Evolutionary conservation across 148 eudicot species (phyloP), one percentile per base, ranked within the genome.

Genomic region (Rhododendron ferrugineum): DNA sequence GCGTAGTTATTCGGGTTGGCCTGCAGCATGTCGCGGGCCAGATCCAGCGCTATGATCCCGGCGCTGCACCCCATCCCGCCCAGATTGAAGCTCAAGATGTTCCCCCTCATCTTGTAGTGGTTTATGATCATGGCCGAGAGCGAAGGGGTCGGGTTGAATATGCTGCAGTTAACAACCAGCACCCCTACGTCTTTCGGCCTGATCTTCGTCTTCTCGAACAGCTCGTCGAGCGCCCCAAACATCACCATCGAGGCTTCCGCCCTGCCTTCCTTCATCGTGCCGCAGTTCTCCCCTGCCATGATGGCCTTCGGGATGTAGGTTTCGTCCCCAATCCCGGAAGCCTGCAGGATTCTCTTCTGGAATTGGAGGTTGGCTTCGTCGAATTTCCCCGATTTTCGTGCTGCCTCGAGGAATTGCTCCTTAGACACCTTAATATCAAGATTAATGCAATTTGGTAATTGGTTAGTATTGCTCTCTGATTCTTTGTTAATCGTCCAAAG

Each of bases 11-110:
- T 95, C 9, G 99, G 98, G 88, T 95, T 97, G 0, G 99, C 98
- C 84, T 94, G 92, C 14, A 97, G 87, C 99, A 96, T 95, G 85
- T 96, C 99, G 2, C 95, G 88, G 0, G 99, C 99, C 90, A 96
- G 83, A 86, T 97, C 99, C 28, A 97, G 54, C 0, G 91, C 94
- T 0, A 97, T 95, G 64, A 97, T 85, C 37, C 98, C 97, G 0
- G 99, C 98, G 73, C 99, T 97, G 84, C 99, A 97, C 0, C 99
- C 99, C 99, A 97, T 97, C 0, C 99, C 99, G 2, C 99, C 99
- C 5, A 97, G 85, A 84, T 97, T 97, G 86, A 95, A 97, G 78
- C 98, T 97, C 86, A 97, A 85, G 13, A 97, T 92, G 83, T 97
- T 97, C 0, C 98, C 99, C 77, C 99, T 89, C 99, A 97, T 94